Evolutionary conservation across 345 rosid species (phyloP), one percentile per base, ranked within the genome.

Genomic region (Euphorbia peplus): DNA sequence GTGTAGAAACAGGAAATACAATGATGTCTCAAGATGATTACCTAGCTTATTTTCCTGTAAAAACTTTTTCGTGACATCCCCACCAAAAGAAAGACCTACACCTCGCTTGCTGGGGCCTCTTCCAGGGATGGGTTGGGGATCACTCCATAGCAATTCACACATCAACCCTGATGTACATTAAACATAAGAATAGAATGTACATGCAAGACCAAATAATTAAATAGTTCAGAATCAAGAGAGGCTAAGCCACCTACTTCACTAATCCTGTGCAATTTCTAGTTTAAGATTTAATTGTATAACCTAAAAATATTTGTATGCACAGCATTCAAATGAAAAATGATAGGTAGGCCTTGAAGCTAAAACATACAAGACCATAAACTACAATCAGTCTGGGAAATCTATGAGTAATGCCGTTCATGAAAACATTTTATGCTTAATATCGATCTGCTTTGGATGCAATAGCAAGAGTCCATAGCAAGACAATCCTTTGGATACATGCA

Each of bases 41-140:
- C 98, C 98, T 69, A 91, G 83, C 82, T 88, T 95, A 71, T 95
- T 95, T 72, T 95, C 99, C 78, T 79, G 80, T 80, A 95, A 81
- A 67, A 95, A 95, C 67, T 81, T 87, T 74, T 79, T 83, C 0
- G 99, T 95, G 60, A 95, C 98, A 63, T 95, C 99, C 25, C 72
- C 93, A 77, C 99, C 99, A 74, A 95, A 95, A 50, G 93, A 88
- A 48, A 91, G 88, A 74, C 98, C 99, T 26, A 95, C 99, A 60
- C 98, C 99, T 8, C 99, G 83, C 79, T 95, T 95, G 83, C 98
- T 95, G 60, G 99, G 97, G 58, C 99, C 99, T 79, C 98, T 83
- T 80, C 99, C 99, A 15, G 86, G 96, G 25, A 71, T 76, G 65
- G 99, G 95, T 71, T 91, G 99, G 29, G 99, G 99, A 86, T 95